Evolutionary conservation across 1,284 basidiomycete species (phyloP).

Genomic region (Leccinum insolens): DNA sequence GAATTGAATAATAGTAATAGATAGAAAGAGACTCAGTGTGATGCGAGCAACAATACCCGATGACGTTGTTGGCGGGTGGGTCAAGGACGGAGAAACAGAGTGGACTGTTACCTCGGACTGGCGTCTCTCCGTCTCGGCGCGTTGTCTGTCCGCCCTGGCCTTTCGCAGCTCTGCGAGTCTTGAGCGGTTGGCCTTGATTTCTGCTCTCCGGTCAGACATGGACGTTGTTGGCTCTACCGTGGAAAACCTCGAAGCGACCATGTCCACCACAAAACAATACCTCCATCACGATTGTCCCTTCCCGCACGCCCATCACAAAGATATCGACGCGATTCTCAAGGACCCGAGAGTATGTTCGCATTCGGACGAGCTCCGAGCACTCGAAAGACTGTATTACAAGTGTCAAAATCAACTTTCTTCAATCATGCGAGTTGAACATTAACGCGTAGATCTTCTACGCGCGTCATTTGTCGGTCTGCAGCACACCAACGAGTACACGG

Average conservation of each 20-base stretch:
- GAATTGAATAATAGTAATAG: too few relatives aligned
- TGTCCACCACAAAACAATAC: too few relatives aligned
- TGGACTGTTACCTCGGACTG: too few relatives aligned
- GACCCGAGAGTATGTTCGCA: constrained; percentile 56
- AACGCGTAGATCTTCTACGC: constrained; percentile 40
- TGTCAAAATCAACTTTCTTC: constrained; percentile 82
- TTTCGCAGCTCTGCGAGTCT: constrained; percentile 86
- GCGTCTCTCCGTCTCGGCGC: constrained; percentile 51
- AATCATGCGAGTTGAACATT: constrained; percentile 48
- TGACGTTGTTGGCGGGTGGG: too few relatives aligned
- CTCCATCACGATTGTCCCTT: constrained; percentile 25
- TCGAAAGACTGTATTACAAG: constrained; percentile 62
- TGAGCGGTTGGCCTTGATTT: constrained; percentile 90
- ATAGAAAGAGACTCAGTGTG: too few relatives aligned
- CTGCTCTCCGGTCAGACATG: constrained; percentile 66
- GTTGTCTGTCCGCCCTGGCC: constrained; percentile 70
- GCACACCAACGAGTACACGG: constrained; percentile 42
- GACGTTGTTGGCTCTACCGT: constrained; percentile 13
- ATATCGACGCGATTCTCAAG: constrained; percentile 61
- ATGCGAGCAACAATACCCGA: too few relatives aligned
- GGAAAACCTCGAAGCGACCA: constrained; percentile 15
- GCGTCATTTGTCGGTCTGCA: constrained; percentile 58
- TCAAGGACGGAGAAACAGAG: too few relatives aligned
- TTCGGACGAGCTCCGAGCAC: constrained; percentile 42
- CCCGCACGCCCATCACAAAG: constrained; percentile 32